Evolutionary conservation across 2,329 filamentous ascomycete genomes (phyloP), one percentile per base, ranked within the genome.

Genomic region (Karstenula rhodostoma): DNA sequence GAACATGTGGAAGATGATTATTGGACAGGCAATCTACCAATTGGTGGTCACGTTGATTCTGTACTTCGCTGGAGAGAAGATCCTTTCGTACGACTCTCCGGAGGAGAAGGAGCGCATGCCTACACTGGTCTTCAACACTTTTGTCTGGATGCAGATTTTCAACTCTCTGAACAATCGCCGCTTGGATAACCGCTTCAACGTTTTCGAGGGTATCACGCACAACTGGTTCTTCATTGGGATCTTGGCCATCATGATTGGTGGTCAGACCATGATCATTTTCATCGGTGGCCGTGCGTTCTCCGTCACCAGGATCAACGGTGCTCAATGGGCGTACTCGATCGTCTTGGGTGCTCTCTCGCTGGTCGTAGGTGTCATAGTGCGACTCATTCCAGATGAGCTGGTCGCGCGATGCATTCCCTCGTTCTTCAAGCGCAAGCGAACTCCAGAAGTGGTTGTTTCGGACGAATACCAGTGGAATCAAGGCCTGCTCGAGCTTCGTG

Each of bases 81-180:
- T 92, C 15, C 83, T 92, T n/a, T 82, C 82, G 9, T 87, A 89
- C 67, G 75, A 84, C 15, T 80, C 81, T 32, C 68, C 73, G 0
- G 75, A 79, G 3, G 78, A 83, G 32, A 70, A 81, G 35, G 75
- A 85, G 8, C 73, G 78, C 15, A 84, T 96, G 61, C 83, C 88
- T 58, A 96, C 93, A 2, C 85, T 98, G 50, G 91, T 98, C 8
- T 98, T 98, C 85, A 98, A 98, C 82, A 95, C 93, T 0, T 98
- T 98, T 75, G 94, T 97, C 56, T 98, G 94, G 94, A 97, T 98
- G 94, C 94, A 98, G 72, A 96, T 98, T 70, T 98, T 98, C 83
- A 98, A 98, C 79, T 91, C 96, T 75, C 92, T 96, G 86, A 98
- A 98, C 82, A 97, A 96, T 80, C 92, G 94, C 60, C 92, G 94